Evolutionary conservation across 495 filamentous ascomycete species (phyloP).

Genomic region (Penicillium waksmanii): DNA sequence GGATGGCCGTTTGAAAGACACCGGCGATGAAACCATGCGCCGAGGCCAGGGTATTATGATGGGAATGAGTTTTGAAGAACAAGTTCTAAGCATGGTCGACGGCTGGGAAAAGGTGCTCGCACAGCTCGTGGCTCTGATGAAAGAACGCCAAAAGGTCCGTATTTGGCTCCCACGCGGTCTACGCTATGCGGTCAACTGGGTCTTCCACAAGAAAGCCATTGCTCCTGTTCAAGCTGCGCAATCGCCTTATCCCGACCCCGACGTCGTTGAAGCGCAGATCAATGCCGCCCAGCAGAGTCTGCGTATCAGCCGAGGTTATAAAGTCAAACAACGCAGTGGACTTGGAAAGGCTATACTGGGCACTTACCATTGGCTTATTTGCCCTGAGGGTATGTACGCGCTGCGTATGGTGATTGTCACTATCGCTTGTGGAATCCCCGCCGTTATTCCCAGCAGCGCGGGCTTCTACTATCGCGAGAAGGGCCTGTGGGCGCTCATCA

Average conservation of each 20-base stretch:
- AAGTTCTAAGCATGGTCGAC: slow-evolving; percentile 27
- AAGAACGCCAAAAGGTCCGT: slow-evolving; percentile 26
- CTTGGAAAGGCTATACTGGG: slow-evolving; percentile 27
- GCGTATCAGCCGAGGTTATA: slow-evolving; percentile 35
- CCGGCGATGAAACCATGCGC: slow-evolving; percentile 18
- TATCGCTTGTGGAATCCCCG: slow-evolving; percentile 44
- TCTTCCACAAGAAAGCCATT: slow-evolving; percentile 17
- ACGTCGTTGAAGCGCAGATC: slow-evolving; percentile 25
- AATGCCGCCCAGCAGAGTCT: slow-evolving; percentile 34
- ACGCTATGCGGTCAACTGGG: slow-evolving; percentile 32
- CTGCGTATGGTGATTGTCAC: slow-evolving; percentile 46
- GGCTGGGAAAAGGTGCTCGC: slow-evolving; percentile 25
- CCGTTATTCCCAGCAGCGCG: slow-evolving; percentile 41
- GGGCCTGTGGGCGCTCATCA: slow-evolving; percentile 51
- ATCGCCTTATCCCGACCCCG: slow-evolving; percentile 24
- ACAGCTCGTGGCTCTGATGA: slow-evolving; percentile 26
- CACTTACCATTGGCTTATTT: slow-evolving; percentile 37
- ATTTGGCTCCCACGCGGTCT: slow-evolving; percentile 33
- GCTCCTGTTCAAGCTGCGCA: slow-evolving; percentile 22
- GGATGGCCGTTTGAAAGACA: slow-evolving; percentile 20
- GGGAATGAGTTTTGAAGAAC: slow-evolving; percentile 39
- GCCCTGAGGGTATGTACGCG: slow-evolving; percentile 41
- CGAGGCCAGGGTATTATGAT: slow-evolving; percentile 24
- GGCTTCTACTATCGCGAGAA: slow-evolving; percentile 52
- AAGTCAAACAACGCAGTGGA: slow-evolving; percentile 26